These are phyloP conservation scores for Rubus idaeus DNA, from an alignment of 306 rosid genomes.

Conservation along the genomic window DNA sequence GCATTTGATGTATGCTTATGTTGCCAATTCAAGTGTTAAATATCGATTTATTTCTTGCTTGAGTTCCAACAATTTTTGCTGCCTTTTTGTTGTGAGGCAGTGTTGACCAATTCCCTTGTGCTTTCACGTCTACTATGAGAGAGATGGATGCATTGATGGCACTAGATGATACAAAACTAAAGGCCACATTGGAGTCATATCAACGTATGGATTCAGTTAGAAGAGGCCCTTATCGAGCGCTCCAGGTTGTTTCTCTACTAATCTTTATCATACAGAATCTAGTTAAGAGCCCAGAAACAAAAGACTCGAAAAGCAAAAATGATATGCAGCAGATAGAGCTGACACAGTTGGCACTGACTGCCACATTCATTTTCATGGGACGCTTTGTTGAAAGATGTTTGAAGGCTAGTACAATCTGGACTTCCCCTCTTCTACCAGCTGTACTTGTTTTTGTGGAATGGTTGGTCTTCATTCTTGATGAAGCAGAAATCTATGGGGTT, in stretches of 20 bases:
- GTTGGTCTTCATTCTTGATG: slow-evolving; percentile 48
- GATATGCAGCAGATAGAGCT: slow-evolving; percentile 33
- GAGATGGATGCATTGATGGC: slow-evolving; percentile 71
- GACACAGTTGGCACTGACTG: slow-evolving; percentile 58
- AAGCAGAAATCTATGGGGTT: slow-evolving; percentile 32
- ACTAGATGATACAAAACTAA: slow-evolving; percentile 59
- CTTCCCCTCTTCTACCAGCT: slow-evolving; percentile 75
- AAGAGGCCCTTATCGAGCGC: slow-evolving; percentile 80
- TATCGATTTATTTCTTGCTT: slow-evolving; percentile 1
- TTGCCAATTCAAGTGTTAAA: neutral
- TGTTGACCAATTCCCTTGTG: slow-evolving; percentile 63
- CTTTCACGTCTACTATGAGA: slow-evolving; percentile 53
- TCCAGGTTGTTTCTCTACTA: slow-evolving; percentile 66
- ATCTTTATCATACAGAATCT: slow-evolving; percentile 59
- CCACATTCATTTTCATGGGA: slow-evolving; percentile 72
- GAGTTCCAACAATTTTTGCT: slow-evolving; percentile 22
- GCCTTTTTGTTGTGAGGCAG: slow-evolving; percentile 38
- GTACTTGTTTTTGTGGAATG: slow-evolving; percentile 86
- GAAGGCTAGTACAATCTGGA: slow-evolving; percentile 37
- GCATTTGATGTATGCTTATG: neutral
- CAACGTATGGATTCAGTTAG: slow-evolving; percentile 58
- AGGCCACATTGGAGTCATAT: slow-evolving; percentile 62
- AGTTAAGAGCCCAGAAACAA: slow-evolving; percentile 30
- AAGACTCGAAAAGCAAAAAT: slow-evolving; percentile 38
- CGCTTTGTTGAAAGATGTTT: slow-evolving; percentile 71